Conservation (phyloP, 345 rosid genomes). For the Dipteronia dyeriana region DNA sequence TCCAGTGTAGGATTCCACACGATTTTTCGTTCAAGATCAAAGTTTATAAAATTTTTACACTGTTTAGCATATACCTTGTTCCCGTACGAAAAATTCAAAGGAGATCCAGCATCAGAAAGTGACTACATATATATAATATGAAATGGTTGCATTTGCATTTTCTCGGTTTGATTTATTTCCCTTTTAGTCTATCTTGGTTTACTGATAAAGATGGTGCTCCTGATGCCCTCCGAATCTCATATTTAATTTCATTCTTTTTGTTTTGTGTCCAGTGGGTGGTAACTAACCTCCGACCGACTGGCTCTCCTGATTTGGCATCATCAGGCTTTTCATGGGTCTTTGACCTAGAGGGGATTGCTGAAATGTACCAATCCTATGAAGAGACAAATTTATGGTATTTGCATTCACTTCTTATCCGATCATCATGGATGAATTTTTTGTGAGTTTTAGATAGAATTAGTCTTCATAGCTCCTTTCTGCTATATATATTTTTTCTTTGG, state of each 20-base stretch:
- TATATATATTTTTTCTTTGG: background rate
- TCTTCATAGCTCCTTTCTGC: background rate
- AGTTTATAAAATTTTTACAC: too few species aligned
- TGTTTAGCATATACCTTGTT: too few species aligned
- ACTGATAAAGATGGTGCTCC: background rate
- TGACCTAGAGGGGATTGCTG: constrained; percentile 76
- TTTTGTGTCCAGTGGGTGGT: constrained; percentile 73
- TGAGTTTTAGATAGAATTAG: background rate
- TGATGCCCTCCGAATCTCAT: background rate
- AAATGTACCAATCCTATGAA: constrained; percentile 82
- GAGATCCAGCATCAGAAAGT: too few species aligned
- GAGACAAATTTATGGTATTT: constrained; percentile 88
- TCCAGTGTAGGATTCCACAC: too few species aligned
- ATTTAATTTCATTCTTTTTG: constrained; percentile 13
- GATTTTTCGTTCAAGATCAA: too few species aligned
- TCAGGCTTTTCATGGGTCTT: constrained; percentile 83
- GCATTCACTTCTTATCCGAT: constrained; percentile 5
- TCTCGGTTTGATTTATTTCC: constrained; percentile 1
- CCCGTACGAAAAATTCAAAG: too few species aligned
- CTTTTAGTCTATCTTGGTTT: background rate
- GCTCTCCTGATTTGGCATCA: constrained; percentile 37
- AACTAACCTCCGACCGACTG: constrained; percentile 68
- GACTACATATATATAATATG: too few species aligned
- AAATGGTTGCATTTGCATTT: background rate
- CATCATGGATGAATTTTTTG: background rate